phyloP scores from a whole-genome alignment of 2,329 filamentous ascomycete genomes.

The Fusarium neocosmosporiellum region DNA sequence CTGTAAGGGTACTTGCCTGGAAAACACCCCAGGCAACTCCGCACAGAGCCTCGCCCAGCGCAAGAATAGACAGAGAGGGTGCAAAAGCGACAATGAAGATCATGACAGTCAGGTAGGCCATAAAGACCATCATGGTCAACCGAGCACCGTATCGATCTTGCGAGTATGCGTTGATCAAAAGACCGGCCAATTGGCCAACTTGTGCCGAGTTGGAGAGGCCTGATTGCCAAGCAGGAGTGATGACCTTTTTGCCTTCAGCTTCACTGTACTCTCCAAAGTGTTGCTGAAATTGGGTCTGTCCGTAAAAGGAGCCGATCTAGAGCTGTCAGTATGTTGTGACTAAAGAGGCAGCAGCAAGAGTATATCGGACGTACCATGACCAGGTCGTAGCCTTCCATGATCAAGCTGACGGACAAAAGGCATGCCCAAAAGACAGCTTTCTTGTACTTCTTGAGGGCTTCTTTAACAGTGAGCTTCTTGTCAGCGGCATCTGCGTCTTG shows the following conservation, averaged over 20 bases:
- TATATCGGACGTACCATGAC: neutral
- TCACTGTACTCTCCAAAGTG: neutral
- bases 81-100: neutral
- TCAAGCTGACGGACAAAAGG: neutral
- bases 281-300: slow-evolving; percentile 7
- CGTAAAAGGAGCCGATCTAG: slow-evolving; percentile 10
- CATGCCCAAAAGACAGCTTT: slow-evolving; percentile 6
- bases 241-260: slow-evolving; percentile 45
- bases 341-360: neutral
- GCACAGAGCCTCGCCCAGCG: neutral
- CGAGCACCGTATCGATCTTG: slow-evolving; percentile 49
- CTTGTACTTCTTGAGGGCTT: slow-evolving; percentile 9
- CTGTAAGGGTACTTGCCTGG: neutral
- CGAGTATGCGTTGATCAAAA: slow-evolving; percentile 54
- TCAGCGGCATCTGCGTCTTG: neutral
- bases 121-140: slow-evolving; percentile 9
- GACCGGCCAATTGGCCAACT: slow-evolving; percentile 28
- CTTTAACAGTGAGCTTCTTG: neutral
- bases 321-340: neutral
- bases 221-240: slow-evolving; percentile 48
- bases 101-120: neutral
- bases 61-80: neutral
- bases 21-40: neutral
- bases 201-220: neutral
- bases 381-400: slow-evolving; percentile 5